Base-by-base conservation (phyloP, 352 stramenopile genomes). In the Phytophthora constricta region DNA sequence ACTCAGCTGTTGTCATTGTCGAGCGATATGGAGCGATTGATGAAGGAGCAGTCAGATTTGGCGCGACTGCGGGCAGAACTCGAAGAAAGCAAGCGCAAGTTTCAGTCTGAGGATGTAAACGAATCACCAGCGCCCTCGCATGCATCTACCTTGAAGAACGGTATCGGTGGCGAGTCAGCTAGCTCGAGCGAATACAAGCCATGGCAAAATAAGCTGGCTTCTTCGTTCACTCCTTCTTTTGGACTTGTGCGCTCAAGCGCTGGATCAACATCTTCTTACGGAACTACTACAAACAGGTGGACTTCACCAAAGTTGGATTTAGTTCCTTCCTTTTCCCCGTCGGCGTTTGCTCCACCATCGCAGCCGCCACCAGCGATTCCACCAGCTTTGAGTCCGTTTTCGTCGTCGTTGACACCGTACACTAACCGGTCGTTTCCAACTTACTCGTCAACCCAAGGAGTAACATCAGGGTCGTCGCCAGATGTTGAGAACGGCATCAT, bases 1-100 rank as follows among this genome's bases (percentile, higher is more conserved):
- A 39, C 58, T 1, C 60, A 65, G 1, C 28, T 68, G 23, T 19
- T 48, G 5, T 65, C 62, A 10, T 42, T 80, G 14, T 83, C 83
- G 33, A 73, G 53, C 0, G 82, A 91, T 28, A 82, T 87, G 66
- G 80, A 89, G 23, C 72, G 62, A 5, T 25, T 93, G 41, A 87
- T 89, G 65, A 89, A 91, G 46, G 76, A 93, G 20, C 86, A 93
- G 54, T 84, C 77, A 7, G 86, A 91, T 20, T 65, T 93, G 41
- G 83, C 79, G 13, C 66, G 75, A 31, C 54, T 92, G 51, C 84
- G 72, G 19, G 66, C 80, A n/a, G 68, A 92, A 28, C 62, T 91
- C 5, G 84, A 93, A 71, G 84, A 90, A 43, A 90, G 72, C 61
- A 89, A 90, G 31, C 79, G 80, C 31, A 79, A 88, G 31, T 58